These are phyloP conservation scores for Yamadazyma olivae DNA, from an alignment of 805 yeast species.

Conservation along the genomic window DNA sequence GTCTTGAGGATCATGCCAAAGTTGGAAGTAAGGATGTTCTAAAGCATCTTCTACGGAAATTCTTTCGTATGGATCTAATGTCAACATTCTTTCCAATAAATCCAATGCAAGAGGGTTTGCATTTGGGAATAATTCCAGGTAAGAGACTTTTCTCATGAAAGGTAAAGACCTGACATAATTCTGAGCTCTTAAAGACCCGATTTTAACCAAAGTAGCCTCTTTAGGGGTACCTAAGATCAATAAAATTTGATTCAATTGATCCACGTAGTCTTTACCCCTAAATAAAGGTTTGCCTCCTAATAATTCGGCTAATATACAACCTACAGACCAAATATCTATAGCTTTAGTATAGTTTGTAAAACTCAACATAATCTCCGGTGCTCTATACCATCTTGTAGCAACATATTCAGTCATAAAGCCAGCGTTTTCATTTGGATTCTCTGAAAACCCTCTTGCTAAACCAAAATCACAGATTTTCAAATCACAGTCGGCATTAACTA, in stretches of 20 bases:
- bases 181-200: conserved; percentile 85
- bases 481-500: conserved; percentile 96
- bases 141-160: conserved; percentile 76
- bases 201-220: conserved; percentile 40
- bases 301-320: conserved; percentile 93
- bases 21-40: conserved; percentile 81
- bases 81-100: conserved; percentile 72
- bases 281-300: conserved; percentile 89
- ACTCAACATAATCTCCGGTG: conserved; percentile 95
- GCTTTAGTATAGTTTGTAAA: conserved; percentile 95
- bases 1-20: conserved; percentile 95
- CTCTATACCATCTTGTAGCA: conserved; percentile 98
- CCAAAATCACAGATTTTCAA: conserved; percentile 96
- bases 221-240: conserved; percentile 91
- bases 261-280: conserved; percentile 94
- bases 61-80: conserved; percentile 86
- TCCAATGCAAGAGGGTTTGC: conserved; percentile 90
- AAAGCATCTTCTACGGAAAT: conserved; percentile 90
- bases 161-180: conserved; percentile 88
- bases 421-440: conserved; percentile 76
- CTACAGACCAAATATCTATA: conserved; percentile 97
- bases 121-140: conserved; percentile 65
- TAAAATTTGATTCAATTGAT: conserved; percentile 86
- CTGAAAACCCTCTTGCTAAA: conserved; percentile 85
- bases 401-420: conserved; percentile 98